These are phyloP conservation scores for Trypanosoma caninum DNA, from an alignment of 208 protist genomes.

Conservation along the genomic window DNA sequence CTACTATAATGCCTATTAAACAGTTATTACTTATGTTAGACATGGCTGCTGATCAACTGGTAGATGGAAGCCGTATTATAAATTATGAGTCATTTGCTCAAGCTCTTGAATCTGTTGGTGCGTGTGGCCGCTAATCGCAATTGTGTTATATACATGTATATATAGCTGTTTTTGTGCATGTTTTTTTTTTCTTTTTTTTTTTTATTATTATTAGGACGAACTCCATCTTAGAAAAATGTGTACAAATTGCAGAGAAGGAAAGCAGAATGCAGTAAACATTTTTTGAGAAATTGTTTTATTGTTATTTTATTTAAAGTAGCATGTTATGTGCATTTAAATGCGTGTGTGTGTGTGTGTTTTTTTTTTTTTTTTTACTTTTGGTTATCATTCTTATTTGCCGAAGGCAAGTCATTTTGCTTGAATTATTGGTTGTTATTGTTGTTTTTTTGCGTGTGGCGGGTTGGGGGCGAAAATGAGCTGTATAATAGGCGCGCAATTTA, in stretches of 20 bases:
- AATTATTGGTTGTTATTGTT: no score
- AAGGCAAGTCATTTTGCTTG: no score
- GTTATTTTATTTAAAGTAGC: no score
- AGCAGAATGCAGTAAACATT: no score
- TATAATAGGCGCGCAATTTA: no score
- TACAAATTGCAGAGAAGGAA: no score
- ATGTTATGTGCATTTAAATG: no score
- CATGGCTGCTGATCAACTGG: slow-evolving; percentile 60
- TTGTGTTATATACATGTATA: slow-evolving; percentile 8
- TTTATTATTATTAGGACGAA: not conserved
- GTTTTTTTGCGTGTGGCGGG: no score
- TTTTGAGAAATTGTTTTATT: no score
- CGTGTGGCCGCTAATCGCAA: not conserved
- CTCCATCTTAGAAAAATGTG: no score
- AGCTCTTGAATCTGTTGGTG: slow-evolving; percentile 56
- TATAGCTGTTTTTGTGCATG: not conserved
- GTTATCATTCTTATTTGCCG: not conserved
- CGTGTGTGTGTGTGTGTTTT: not conserved
- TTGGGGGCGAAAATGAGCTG: no score
- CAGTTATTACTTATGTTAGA: slow-evolving; percentile 79
- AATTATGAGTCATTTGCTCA: slow-evolving; percentile 47
- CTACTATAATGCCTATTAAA: slow-evolving; percentile 62
- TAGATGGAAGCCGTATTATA: slow-evolving; percentile 21
- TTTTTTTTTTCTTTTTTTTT: not conserved
- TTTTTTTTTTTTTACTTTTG: not conserved